Evolutionary conservation across 2,329 filamentous ascomycete species (phyloP), one percentile per base, ranked within the genome.

Genomic region (Stagonosporopsis tanaceti): DNA sequence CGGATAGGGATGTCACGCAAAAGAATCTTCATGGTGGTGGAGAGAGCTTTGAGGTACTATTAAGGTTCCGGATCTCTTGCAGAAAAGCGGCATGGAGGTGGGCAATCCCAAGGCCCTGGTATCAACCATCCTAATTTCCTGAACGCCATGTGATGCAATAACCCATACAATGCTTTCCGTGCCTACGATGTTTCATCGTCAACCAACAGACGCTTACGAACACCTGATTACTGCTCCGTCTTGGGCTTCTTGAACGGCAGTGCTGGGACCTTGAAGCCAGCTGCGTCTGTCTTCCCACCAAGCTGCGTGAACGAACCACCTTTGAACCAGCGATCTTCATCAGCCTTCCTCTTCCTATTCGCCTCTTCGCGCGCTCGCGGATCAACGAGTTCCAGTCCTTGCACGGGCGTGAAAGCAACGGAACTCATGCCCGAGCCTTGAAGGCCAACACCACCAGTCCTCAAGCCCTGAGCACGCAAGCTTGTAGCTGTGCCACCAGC

Each of bases 271-370:
- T 93, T 96, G 84, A 97, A 97, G 0, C 87, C 89, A 11, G 82
- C 86, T 47, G 83, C 83, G 60, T 83, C 81, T 7, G 78, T 73
- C 65, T 78, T 90, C 7, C 64, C 47, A 15, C 59, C 68, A 53
- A 96, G 85, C 76, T 97, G 93, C 8, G 95, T 97, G 72, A 99
- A 99, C 0, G 92, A 93, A n/a, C 95, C 95, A 44, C 92, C 91
- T 77, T 95, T 96, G 82, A 99, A 99, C 89, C 93, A 99, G 35
- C 92, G 84, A 73, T 98, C 94, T 74, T 97, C 92, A 63, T 98
- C 95, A 0, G 92, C 93, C 75, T 97, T 96, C 62, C 93, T 84
- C 81, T 98, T 98, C 68, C 92, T 85, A 72, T 85, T 93, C 75
- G 96, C 85, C 79, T 97, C 93, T 7, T 92, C 91, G 66, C 93